Conservation (phyloP, 176 grass and related monocot genomes). For the Zoysia pacifica region DNA sequence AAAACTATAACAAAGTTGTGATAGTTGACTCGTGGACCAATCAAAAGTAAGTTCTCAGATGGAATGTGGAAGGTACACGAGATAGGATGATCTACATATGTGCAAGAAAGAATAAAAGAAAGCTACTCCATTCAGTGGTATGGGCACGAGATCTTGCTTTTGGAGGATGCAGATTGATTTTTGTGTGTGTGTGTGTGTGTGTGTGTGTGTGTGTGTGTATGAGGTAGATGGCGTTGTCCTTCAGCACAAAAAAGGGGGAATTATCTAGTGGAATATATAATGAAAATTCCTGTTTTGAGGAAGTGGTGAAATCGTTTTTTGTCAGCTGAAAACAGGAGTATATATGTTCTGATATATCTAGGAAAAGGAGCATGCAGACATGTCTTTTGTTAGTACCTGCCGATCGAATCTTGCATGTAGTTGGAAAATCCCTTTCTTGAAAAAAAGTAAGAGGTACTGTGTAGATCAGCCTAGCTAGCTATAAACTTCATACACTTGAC, state of each 20-base stretch:
- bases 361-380: background rate
- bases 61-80: background rate
- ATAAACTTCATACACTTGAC: too few relatives aligned
- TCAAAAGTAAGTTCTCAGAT: background rate
- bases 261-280: background rate
- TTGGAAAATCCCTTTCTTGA: background rate
- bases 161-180: background rate
- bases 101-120: background rate
- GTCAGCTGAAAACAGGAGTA: background rate
- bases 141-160: background rate
- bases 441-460: background rate
- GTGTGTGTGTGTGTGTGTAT: background rate
- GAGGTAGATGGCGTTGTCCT: background rate
- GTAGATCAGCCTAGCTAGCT: too few relatives aligned
- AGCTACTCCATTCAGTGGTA: background rate
- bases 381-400: background rate
- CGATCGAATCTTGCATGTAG: background rate
- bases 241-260: background rate
- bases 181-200: too few relatives aligned
- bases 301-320: background rate
- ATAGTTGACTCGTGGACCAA: background rate
- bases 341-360: too few relatives aligned
- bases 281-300: background rate
- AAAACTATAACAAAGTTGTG: background rate
- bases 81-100: background rate